Evolutionary conservation across 768 basidiomycete genomes (phyloP).

Genomic region (Amylocystis lapponica): DNA sequence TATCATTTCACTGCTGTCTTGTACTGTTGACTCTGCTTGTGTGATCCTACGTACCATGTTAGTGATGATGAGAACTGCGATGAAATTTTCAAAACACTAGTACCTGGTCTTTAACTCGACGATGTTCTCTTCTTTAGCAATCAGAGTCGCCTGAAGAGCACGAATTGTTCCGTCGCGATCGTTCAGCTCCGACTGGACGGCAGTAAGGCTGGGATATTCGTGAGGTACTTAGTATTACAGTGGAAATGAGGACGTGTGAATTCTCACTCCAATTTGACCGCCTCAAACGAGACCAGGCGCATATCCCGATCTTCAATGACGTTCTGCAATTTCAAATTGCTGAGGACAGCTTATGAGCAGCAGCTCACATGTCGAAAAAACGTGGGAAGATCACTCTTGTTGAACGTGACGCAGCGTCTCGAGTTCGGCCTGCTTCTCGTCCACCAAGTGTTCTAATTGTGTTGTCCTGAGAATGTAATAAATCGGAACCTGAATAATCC

Average conservation of each 20-base stretch:
- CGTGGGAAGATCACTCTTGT: constrained; percentile 9
- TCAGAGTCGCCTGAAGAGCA: constrained; percentile 1
- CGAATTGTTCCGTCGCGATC: constrained; percentile 1
- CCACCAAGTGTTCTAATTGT: constrained; percentile 1
- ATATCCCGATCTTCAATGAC: constrained; percentile 2
- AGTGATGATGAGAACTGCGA: too few relatives aligned
- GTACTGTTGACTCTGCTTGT: background rate
- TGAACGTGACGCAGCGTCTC: constrained; percentile 3
- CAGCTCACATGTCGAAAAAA: too few relatives aligned
- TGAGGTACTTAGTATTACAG: too few relatives aligned
- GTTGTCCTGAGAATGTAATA: constrained; percentile 5
- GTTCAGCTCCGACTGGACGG: too few relatives aligned
- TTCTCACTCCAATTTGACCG: too few relatives aligned
- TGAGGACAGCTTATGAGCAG: too few relatives aligned
- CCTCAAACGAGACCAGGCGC: too few relatives aligned
- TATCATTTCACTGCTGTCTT: background rate
- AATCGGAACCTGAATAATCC: too few relatives aligned
- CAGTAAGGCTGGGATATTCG: too few relatives aligned
- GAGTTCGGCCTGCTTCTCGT: constrained; percentile 9
- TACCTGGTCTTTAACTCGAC: constrained; percentile 5
- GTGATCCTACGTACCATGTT: background rate
- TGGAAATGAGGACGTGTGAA: too few relatives aligned
- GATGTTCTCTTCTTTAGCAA: constrained; percentile 5
- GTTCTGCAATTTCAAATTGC: background rate
- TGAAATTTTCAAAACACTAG: background rate